Percentiles rank a stretch among this genome's conserved stretches.
Evolutionary conservation across 2,329 filamentous ascomycete species (phyloP).

Genomic region (Diaporthe sp.): DNA sequence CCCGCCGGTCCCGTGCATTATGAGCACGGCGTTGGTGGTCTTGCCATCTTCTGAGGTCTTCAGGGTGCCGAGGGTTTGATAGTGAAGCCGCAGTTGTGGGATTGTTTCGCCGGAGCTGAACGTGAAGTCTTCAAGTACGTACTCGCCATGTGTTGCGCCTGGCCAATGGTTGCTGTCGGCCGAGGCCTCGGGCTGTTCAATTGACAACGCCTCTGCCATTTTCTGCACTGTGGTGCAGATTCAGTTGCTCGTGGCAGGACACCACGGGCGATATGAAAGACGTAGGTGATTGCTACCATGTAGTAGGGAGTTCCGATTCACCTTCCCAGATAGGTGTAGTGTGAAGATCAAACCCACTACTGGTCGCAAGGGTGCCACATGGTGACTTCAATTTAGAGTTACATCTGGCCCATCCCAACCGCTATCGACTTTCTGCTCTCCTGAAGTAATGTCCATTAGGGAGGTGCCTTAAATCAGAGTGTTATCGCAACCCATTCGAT

Average conservation of each 20-base stretch:
- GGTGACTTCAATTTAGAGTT: not conserved
- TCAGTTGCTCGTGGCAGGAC: no score
- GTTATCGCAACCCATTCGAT: no score
- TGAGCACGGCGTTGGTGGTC: slow-evolving; percentile 46
- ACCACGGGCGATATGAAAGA: not conserved
- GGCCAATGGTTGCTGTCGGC: not conserved
- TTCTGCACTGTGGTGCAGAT: not conserved
- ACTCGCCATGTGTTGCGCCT: slow-evolving; percentile 6
- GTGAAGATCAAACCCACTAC: not conserved
- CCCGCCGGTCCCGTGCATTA: slow-evolving; percentile 47
- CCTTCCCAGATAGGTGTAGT: slow-evolving; percentile 29
- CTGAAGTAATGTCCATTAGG: not conserved
- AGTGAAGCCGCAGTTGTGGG: slow-evolving; percentile 37
- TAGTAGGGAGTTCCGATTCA: not conserved
- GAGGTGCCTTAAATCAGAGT: no score
- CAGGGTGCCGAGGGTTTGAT: slow-evolving; percentile 38
- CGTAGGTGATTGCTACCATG: not conserved
- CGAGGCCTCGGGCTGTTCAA: not conserved
- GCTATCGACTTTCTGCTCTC: not conserved
- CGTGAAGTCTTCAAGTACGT: slow-evolving; percentile 21
- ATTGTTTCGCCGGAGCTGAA: slow-evolving; percentile 37
- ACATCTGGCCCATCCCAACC: not conserved
- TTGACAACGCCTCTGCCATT: slow-evolving; percentile 29
- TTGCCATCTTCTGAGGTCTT: slow-evolving; percentile 21
- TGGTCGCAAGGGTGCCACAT: slow-evolving; percentile 3